Percentiles rank a stretch among this genome's conserved stretches.
Conservation (phyloP, 495 filamentous ascomycete species). For the Daldinia loculata region DNA sequence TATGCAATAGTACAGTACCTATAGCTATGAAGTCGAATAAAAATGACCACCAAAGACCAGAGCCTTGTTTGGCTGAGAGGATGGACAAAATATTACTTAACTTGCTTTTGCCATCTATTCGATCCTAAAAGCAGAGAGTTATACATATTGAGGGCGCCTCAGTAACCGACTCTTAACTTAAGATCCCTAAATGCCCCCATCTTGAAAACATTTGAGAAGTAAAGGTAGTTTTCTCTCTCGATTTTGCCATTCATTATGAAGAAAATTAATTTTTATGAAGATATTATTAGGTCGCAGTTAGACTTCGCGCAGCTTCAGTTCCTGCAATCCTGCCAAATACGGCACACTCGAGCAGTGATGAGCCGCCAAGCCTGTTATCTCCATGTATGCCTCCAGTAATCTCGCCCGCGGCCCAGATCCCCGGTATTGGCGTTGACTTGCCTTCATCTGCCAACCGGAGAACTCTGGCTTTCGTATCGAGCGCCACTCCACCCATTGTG, state of each 20-base stretch:
- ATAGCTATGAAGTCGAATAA: too few species aligned
- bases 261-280: too few species aligned
- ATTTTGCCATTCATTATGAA: too few species aligned
- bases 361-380: conserved; percentile 63
- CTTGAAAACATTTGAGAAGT: too few species aligned
- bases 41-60: background rate
- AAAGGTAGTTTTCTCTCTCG: too few species aligned
- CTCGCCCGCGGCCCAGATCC: conserved; percentile 64
- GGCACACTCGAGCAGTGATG: conserved; percentile 63
- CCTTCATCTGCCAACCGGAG: conserved; percentile 45
- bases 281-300: background rate
- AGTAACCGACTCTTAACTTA: too few species aligned
- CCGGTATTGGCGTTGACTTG: conserved; percentile 48
- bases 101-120: too few species aligned
- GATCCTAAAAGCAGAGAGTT: too few species aligned
- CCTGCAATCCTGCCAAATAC: conserved; percentile 68
- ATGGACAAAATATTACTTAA: background rate
- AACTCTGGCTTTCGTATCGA: conserved; percentile 55
- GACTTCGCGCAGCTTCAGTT: conserved; percentile 51
- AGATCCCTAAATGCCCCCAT: too few species aligned
- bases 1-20: too few species aligned
- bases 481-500: conserved; percentile 65
- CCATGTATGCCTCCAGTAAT: conserved; percentile 66
- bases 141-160: too few species aligned
- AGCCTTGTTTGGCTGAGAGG: background rate